Percentiles rank a stretch among this genome's conserved stretches.
Conservation (phyloP, 352 stramenopile species). For the Pythium chondricola region DNA sequence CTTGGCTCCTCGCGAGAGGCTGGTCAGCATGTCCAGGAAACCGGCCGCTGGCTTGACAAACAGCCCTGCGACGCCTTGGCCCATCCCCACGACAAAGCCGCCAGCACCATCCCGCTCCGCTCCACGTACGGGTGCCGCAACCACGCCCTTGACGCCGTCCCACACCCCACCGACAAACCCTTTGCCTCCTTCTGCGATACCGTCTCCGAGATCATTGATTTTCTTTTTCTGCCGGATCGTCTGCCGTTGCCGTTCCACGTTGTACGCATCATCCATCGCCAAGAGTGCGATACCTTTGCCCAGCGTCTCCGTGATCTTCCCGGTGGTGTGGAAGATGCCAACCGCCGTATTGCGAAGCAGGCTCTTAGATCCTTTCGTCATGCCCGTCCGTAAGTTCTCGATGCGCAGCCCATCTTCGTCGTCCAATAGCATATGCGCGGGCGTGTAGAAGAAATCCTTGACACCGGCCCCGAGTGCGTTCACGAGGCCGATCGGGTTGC, state of each 20-base stretch:
- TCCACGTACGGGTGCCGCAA: conserved; percentile 68
- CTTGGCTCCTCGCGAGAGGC: conserved; percentile 72
- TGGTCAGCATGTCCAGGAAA: conserved; percentile 79
- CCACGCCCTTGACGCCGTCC: conserved; percentile 79
- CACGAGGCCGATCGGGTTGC: conserved; percentile 87
- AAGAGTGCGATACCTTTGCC: conserved; percentile 81
- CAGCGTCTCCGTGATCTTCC: conserved; percentile 86
- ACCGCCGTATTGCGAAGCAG: conserved; percentile 82
- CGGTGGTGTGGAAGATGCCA: conserved; percentile 87
- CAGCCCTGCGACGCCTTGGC: conserved; percentile 74
- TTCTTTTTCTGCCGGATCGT: conserved; percentile 70
- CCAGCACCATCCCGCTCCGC: conserved; percentile 69
- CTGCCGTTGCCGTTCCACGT: conserved; percentile 67
- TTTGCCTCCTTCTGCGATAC: conserved; percentile 77
- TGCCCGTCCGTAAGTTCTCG: conserved; percentile 80
- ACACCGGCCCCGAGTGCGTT: conserved; percentile 86
- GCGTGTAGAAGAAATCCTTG: conserved; percentile 94
- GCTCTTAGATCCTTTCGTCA: conserved; percentile 86
- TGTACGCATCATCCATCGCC: conserved; percentile 87
- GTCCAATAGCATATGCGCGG: conserved; percentile 89
- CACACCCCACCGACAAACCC: conserved; percentile 72
- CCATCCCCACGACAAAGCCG: conserved; percentile 80
- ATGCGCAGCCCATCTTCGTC: conserved; percentile 83
- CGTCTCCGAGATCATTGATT: conserved; percentile 73
- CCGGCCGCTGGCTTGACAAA: conserved; percentile 81